Percentiles rank a stretch among this genome's conserved stretches.
Conservation (phyloP, 352 stramenopile genomes). For the Globisporangium okanoganense region DNA sequence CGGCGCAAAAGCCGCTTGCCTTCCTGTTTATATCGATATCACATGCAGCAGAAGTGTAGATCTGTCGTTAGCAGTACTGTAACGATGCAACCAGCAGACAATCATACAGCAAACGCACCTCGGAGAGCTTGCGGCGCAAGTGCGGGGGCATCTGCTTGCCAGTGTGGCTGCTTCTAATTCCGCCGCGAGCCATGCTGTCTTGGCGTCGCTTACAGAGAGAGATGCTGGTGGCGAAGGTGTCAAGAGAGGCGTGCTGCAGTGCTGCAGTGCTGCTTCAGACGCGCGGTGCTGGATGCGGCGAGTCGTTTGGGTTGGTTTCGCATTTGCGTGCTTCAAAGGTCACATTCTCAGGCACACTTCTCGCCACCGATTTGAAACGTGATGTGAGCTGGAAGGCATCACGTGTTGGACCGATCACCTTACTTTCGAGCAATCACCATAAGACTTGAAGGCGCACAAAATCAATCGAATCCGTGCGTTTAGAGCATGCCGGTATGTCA, state of each 20-base stretch:
- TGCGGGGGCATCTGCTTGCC: slow-evolving; percentile 23
- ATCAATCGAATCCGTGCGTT: too few relatives aligned
- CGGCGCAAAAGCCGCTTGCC: slow-evolving; percentile 49
- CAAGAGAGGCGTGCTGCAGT: too few relatives aligned
- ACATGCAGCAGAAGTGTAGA: too few relatives aligned
- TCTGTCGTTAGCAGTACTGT: too few relatives aligned
- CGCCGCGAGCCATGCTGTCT: slow-evolving; percentile 5
- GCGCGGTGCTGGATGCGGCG: background rate
- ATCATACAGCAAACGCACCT: slow-evolving; percentile 12
- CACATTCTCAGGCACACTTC: background rate
- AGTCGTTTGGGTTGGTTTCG: slow-evolving; percentile 10
- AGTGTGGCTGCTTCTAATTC: slow-evolving; percentile 1
- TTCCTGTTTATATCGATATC: slow-evolving; percentile 19
- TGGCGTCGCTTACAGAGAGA: background rate
- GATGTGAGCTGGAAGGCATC: background rate
- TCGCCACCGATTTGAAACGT: slow-evolving; percentile 3
- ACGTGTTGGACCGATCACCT: background rate
- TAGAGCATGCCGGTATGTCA: too few relatives aligned
- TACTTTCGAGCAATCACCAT: too few relatives aligned
- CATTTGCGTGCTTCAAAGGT: slow-evolving; percentile 1
- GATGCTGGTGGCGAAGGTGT: background rate
- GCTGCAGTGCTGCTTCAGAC: too few relatives aligned
- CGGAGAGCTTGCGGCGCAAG: slow-evolving; percentile 30
- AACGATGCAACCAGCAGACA: background rate
- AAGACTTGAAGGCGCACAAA: too few relatives aligned